Evolutionary conservation across 768 basidiomycete genomes (phyloP), one percentile per base, ranked within the genome.

Genomic region (Asterophora parasitica): DNA sequence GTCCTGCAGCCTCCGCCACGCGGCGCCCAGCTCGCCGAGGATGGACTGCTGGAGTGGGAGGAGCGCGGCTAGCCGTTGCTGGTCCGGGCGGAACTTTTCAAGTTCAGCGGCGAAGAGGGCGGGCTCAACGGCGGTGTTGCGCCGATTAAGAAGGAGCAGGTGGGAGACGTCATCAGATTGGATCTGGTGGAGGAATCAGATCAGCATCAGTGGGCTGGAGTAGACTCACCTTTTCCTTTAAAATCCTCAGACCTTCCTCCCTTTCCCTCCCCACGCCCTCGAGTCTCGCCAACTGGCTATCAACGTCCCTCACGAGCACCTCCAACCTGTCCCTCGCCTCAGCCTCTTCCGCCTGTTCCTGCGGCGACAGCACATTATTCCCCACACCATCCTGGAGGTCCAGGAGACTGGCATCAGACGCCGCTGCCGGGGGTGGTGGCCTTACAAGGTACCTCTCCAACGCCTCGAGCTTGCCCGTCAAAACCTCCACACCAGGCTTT

Each of bases 121-220:
- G 0, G 88, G 86, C 55, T 97, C 92, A 8, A 88, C 86, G 17
- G 79, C 79, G 11, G 80, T 74, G 54, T 92, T 88, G 19, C 92
- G 85, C 27, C 92, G 82, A 62, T 95, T 95, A 41, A 97, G 78
- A 4, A 99, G 77, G 0, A 98, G 79, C 1, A 96, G 75, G 61
- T 95, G 92, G 0, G 95, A 99, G 20, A 98, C 95, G 55, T 99
- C 96, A 66, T 99, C 96, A 20, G 77, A 73, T 81, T 97, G 96
- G 39, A 96, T 78, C 93, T 98, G n/a, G 57, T 2, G 39, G 15
- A 30, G 7, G 26, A n/a, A 44, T 28, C 16, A 45, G 33, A 11
- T 35, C 44, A 44, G 27, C 32, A 19, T 40, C 8, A 4, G 9
- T n/a, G n/a, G n/a, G n/a, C n/a, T n/a, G n/a, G n/a, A n/a, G 12